Base-by-base conservation (phyloP, 495 filamentous ascomycete genomes). In the Aspergillus conjunctus region DNA sequence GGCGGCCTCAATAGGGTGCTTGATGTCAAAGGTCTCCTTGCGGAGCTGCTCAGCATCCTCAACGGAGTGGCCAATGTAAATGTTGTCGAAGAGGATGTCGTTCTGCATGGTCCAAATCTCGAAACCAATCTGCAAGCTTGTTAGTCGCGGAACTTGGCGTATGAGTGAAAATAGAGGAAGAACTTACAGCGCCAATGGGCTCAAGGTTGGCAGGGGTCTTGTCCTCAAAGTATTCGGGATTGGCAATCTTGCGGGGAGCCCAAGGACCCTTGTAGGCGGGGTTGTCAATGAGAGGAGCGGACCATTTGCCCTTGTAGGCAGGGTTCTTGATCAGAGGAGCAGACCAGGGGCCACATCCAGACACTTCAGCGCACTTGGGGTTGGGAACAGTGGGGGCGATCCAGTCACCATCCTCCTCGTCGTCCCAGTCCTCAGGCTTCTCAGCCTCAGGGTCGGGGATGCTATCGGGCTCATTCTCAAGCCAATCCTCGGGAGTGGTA, bases 81-180 rank as follows among this genome's bases (percentile, higher is more conserved):
- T 92, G 87, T 99, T 99, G 86, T 98, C 92, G 70, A 99, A 99
- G 67, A 97, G 87, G 64, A 98, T 97, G 75, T 97, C 90, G 76
- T 88, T 95, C 73, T 97, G 94, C 94, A 98, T 98, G 68, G 95
- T 98, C 94, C 94, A 98, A 79, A 98, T 91, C 79, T 98, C 95
- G 68, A 97, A 97, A 67, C 94, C 93, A 80, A 97, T 91, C 87
- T 91, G 70, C 18, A 14, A 54, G 15, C 17, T 12, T 20, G 43
- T 70, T 43, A 68, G 65, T 60, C 45, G 8, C 7, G 44, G 17
- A 17, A 48, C 5, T 18, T 20, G 12, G 17, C 7, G 51, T 17
- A 14, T 33, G 3, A 63, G 11, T 34, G 5, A 8, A 20, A 11
- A 41, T 30, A 2, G 8, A 31, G 9, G 33, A 4, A 58, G 44